Conservation (phyloP, 2,329 filamentous ascomycete genomes). For the Fusarium sp. region DNA sequence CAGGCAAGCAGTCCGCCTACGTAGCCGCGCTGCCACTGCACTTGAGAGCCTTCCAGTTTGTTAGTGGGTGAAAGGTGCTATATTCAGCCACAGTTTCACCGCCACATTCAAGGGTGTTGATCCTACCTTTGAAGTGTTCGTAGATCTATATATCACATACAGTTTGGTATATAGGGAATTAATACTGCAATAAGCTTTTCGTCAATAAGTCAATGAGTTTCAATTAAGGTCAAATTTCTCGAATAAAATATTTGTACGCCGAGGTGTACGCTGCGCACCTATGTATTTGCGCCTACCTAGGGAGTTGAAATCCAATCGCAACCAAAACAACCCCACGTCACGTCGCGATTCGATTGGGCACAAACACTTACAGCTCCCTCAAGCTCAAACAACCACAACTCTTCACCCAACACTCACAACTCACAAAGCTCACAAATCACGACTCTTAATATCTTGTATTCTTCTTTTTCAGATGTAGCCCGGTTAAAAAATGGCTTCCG, state of each 20-base stretch:
- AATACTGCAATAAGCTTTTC: too few relatives aligned
- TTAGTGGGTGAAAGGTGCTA: slow-evolving; percentile 12
- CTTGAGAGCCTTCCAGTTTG: slow-evolving; percentile 25
- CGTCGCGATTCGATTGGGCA: slow-evolving; percentile 49
- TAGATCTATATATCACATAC: too few relatives aligned
- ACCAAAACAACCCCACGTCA: slow-evolving; percentile 44
- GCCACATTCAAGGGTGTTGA: slow-evolving; percentile 25
- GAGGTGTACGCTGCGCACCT: background rate
- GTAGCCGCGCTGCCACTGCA: slow-evolving; percentile 46
- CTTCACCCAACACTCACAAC: background rate
- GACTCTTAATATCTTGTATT: slow-evolving; percentile 6
- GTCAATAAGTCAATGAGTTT: too few relatives aligned
- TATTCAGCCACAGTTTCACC: slow-evolving; percentile 39
- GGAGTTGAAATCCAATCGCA: slow-evolving; percentile 1
- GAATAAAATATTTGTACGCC: too few relatives aligned
- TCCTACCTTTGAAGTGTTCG: too few relatives aligned
- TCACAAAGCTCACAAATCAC: background rate
- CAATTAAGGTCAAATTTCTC: too few relatives aligned
- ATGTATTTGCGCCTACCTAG: background rate
- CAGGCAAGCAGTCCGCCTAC: slow-evolving; percentile 58
- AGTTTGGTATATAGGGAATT: too few relatives aligned
- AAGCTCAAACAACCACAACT: slow-evolving; percentile 30
- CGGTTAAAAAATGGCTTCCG: slow-evolving; percentile 58
- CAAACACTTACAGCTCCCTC: slow-evolving; percentile 44
- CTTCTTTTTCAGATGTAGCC: slow-evolving; percentile 53